Evolutionary conservation across 108 stramenopile species (phyloP), one percentile per base, ranked within the genome.

Genomic region (Aurantiochytrium sp.): DNA sequence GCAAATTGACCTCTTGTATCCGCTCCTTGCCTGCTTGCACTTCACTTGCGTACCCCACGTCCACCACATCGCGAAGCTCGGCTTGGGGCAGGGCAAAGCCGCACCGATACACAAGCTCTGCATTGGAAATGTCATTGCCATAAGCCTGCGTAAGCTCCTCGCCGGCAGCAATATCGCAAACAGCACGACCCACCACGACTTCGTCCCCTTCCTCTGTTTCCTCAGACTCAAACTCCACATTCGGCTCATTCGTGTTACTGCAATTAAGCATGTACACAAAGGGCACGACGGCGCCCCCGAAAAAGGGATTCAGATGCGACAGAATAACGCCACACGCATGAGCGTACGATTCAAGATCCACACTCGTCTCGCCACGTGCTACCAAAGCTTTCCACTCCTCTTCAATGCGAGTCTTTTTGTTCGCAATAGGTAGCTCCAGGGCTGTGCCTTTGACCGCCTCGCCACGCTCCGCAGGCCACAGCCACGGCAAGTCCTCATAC

Each of bases 211-310:
- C 35, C 14, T 28, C 25, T 8, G 6, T 16, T 14, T 57, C 55
- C 4, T 57, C 55, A 8, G 8, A 8, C 55, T 57, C 55, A 53
- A 83, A 83, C 12, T 47, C 76, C 51, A 83, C 76, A 4, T 83
- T 83, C 12, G 76, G 49, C n/a, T 53, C 49, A 23, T 83, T 53
- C 45, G 49, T 47, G 4, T 83, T 83, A 16, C 49, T 53, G 28
- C 76, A 83, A 45, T 83, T 83, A 3, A 83, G 51, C 45, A 83
- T 83, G 76, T 83, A 83, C 51, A 83, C 76, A 28, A 83, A 83
- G n/a, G 76, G 76, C 3, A 53, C 76, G 2, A 83, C 76, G 1
- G 49, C 45, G 76, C 49, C 51, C 16, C 76, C 76, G 23, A 83
- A 83, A 47, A 47, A 83, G 43, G 76, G 76, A 45, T 83, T 83